phyloP scores from a whole-genome alignment of 2,329 filamentous ascomycete genomes.

The Aspergillus puulaauensis region DNA sequence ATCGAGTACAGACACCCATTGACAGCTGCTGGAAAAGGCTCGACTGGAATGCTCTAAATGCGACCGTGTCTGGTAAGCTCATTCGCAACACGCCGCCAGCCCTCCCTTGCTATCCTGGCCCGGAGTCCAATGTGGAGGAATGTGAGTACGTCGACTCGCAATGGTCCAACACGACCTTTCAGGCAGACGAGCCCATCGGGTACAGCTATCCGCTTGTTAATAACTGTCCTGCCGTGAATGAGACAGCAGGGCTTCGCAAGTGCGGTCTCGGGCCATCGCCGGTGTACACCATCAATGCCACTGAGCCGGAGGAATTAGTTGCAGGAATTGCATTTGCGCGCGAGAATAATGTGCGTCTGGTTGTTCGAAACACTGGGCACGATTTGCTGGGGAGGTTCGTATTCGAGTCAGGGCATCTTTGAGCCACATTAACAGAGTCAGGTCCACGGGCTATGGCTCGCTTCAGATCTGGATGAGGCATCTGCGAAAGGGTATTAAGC shows the following conservation, averaged over 20 bases:
- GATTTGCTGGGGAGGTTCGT: constrained; percentile 10
- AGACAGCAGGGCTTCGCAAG: constrained; percentile 16
- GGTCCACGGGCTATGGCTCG: constrained; percentile 8
- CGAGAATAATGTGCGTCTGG: constrained; percentile 6
- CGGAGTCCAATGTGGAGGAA: constrained; percentile 20
- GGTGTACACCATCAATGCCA: constrained; percentile 24
- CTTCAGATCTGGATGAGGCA: constrained; percentile 13
- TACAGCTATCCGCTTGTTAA: constrained; percentile 27
- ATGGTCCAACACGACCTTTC: constrained; percentile 28
- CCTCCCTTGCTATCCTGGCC: constrained; percentile 35
- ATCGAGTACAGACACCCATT: constrained; percentile 16
- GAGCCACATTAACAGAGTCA: not conserved
- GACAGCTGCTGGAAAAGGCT: constrained; percentile 34
- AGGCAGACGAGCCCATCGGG: constrained; percentile 25
- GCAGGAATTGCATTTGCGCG: constrained; percentile 8
- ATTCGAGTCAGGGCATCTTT: not conserved
- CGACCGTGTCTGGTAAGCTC: constrained; percentile 31
- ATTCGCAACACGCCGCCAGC: constrained; percentile 34
- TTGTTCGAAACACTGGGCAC: constrained; percentile 8
- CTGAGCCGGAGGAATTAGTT: constrained; percentile 3
- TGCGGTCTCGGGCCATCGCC: constrained; percentile 30
- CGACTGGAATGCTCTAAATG: constrained; percentile 34
- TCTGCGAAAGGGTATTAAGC: constrained; percentile 1
- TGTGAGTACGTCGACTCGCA: constrained; percentile 25
- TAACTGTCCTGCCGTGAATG: constrained; percentile 28